phyloP scores from a whole-genome alignment of 306 rosid genomes.

The Luffa acutangula region DNA sequence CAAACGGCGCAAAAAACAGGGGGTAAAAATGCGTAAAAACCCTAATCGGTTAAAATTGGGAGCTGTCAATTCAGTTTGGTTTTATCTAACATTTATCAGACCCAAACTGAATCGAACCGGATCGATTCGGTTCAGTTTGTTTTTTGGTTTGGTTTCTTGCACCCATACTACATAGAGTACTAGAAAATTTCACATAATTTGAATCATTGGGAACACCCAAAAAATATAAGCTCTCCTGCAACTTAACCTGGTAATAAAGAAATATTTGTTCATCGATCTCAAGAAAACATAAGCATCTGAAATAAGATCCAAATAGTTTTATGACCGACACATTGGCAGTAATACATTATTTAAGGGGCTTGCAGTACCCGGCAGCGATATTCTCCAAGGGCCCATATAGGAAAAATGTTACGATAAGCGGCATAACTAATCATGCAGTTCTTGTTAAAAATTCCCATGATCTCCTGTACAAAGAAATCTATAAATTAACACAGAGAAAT shows the following conservation, averaged over 20 bases:
- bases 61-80: no score
- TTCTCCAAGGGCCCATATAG: conserved; percentile 18
- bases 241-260: neutral
- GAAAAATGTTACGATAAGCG: conserved; percentile 23
- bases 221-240: neutral
- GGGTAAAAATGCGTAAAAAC: no score
- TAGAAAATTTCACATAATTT: neutral
- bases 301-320: neutral
- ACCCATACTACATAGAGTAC: neutral
- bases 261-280: neutral
- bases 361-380: conserved; percentile 19
- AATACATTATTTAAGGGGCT: neutral
- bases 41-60: no score
- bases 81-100: no score
- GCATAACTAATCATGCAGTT: conserved; percentile 34
- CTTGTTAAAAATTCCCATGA: conserved; percentile 33
- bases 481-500: neutral
- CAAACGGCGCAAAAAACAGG: no score
- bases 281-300: neutral
- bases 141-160: no score
- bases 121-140: no score
- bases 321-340: neutral
- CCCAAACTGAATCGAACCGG: no score
- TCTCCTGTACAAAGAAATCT: conserved; percentile 19
- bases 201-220: neutral